These are phyloP conservation scores for Epithemia pelagica DNA, from an alignment of 108 stramenopile species.

Conservation along the genomic window DNA sequence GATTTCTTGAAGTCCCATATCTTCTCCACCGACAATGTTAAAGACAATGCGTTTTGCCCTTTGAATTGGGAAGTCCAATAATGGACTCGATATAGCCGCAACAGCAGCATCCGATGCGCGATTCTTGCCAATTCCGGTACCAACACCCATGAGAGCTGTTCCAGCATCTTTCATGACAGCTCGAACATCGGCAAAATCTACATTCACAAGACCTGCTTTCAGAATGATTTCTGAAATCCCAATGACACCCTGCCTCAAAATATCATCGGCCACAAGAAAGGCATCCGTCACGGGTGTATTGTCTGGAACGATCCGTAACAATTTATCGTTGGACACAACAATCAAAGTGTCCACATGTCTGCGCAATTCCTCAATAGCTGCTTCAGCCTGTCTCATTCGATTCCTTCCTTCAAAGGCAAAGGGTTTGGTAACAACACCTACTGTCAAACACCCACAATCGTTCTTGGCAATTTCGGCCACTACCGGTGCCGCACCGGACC, in stretches of 20 bases:
- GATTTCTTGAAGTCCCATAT: constrained; percentile 65
- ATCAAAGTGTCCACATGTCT: constrained; percentile 71
- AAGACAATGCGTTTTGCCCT: constrained; percentile 55
- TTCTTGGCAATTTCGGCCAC: constrained; percentile 72
- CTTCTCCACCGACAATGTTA: constrained; percentile 47
- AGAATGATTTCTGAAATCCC: constrained; percentile 79
- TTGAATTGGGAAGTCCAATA: constrained; percentile 54
- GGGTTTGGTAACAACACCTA: constrained; percentile 81
- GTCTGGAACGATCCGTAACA: constrained; percentile 61
- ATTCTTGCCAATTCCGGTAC: constrained; percentile 35
- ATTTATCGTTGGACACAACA: constrained; percentile 71
- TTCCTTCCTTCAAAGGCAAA: constrained; percentile 73
- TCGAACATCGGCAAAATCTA: constrained; percentile 82
- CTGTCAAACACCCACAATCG: constrained; percentile 40
- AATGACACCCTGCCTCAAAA: constrained; percentile 70
- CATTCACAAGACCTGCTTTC: constrained; percentile 68
- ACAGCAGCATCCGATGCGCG: constrained; percentile 51
- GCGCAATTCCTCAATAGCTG: constrained; percentile 36
- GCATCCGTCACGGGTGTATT: constrained; percentile 65
- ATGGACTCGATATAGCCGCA: constrained; percentile 59
- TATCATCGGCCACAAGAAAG: constrained; percentile 73
- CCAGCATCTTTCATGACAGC: constrained; percentile 71
- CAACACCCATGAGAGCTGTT: constrained; percentile 78
- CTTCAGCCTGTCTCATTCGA: constrained; percentile 53
- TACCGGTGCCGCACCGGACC: constrained; percentile 67